Conservation (phyloP, 1,284 basidiomycete species). For the Ustilago hordei region DNA sequence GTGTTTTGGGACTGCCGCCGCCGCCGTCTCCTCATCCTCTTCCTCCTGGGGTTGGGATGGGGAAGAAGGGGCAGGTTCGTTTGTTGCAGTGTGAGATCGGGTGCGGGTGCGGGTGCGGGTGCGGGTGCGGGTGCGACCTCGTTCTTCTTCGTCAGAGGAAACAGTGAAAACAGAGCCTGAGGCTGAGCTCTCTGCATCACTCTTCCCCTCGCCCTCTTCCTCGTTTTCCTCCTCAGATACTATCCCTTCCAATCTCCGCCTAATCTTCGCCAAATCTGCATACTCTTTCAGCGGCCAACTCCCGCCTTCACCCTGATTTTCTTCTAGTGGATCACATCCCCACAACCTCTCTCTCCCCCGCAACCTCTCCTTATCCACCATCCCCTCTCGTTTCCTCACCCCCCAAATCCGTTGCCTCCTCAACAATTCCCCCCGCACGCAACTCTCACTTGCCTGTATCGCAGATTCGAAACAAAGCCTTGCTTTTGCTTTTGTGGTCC, state of each 20-base stretch:
- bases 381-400: slow-evolving; percentile 10
- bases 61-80: neutral
- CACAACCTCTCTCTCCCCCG: slow-evolving; percentile 16
- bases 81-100: neutral
- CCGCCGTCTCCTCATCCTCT: neutral
- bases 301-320: neutral
- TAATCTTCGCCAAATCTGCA: neutral
- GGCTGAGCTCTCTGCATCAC: slow-evolving; percentile 1
- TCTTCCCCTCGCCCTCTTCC: neutral
- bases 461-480: slow-evolving; percentile 30
- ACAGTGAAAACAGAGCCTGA: slow-evolving; percentile 9
- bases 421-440: slow-evolving; percentile 8
- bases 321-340: slow-evolving; percentile 12
- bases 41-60: neutral
- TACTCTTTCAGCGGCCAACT: slow-evolving; percentile 17
- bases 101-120: neutral
- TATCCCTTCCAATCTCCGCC: slow-evolving; percentile 3
- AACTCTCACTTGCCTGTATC: slow-evolving; percentile 8
- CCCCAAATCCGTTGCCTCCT: slow-evolving; percentile 31
- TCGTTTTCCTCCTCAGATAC: neutral
- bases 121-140: slow-evolving; percentile 8
- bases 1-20: neutral
- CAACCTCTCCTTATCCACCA: slow-evolving; percentile 7
- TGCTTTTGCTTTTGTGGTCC: slow-evolving; percentile 22
- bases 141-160: neutral